These are phyloP conservation scores for Ogataea nakhonphanomensis DNA, from an alignment of 805 yeast species.

Conservation along the genomic window DNA sequence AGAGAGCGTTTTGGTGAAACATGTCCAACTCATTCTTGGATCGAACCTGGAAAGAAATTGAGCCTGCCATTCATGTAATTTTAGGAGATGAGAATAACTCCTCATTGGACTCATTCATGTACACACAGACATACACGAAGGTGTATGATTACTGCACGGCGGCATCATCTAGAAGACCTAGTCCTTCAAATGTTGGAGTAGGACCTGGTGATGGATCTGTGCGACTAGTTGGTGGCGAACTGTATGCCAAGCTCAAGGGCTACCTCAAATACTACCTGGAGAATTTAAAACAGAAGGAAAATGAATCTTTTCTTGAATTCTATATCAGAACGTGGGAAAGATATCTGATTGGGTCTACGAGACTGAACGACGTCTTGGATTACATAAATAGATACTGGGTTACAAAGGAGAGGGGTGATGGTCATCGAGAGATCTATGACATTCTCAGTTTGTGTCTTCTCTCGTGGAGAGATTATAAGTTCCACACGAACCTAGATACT, in stretches of 20 bases:
- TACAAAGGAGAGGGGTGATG: constrained; percentile 90
- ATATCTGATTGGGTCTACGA: constrained; percentile 86
- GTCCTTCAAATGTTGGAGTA: constrained; percentile 20
- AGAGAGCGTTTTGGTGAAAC: not conserved
- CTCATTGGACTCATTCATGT: constrained; percentile 66
- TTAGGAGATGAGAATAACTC: constrained; percentile 63
- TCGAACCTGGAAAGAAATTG: constrained; percentile 69
- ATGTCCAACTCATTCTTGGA: constrained; percentile 26
- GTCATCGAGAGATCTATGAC: constrained; percentile 84
- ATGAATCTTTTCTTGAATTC: constrained; percentile 72
- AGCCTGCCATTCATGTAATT: constrained; percentile 69
- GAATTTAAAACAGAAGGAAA: constrained; percentile 45
- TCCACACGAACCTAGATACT: constrained; percentile 55
- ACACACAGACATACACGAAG: constrained; percentile 88
- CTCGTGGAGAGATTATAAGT: constrained; percentile 85
- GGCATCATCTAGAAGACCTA: constrained; percentile 54
- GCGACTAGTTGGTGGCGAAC: constrained; percentile 78
- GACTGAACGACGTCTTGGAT: constrained; percentile 88
- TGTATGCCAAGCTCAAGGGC: constrained; percentile 66
- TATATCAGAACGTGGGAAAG: constrained; percentile 89
- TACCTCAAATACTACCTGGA: constrained; percentile 63
- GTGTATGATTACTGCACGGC: constrained; percentile 90
- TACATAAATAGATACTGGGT: constrained; percentile 98
- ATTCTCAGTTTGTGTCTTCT: constrained; percentile 84
- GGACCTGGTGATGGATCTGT: constrained; percentile 29